Percentiles rank a stretch among this genome's conserved stretches.
These are phyloP conservation scores for Tranzscheliella williamsii DNA, from an alignment of 1,284 basidiomycete species.

Conservation along the genomic window DNA sequence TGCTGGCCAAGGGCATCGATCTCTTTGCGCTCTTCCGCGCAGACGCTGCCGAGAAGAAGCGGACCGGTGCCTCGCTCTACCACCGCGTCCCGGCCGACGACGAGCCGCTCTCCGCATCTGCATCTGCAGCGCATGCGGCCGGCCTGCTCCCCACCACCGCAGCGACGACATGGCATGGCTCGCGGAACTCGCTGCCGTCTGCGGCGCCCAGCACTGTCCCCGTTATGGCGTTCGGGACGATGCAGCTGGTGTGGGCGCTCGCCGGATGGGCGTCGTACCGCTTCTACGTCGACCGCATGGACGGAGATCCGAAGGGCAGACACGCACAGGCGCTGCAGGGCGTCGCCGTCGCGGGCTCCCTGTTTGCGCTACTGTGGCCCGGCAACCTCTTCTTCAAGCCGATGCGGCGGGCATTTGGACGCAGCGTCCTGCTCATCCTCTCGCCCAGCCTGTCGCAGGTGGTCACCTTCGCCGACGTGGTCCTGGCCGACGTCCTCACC, in stretches of 20 bases:
- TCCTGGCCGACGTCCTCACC: slow-evolving; percentile 93
- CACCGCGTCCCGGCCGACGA: not conserved
- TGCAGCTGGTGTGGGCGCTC: slow-evolving; percentile 37
- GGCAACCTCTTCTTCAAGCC: slow-evolving; percentile 40
- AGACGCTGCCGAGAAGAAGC: slow-evolving; percentile 16
- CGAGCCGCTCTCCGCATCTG: too few species aligned
- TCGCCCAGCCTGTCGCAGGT: slow-evolving; percentile 69
- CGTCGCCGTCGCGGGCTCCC: slow-evolving; percentile 34
- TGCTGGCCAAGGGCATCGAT: slow-evolving; percentile 46
- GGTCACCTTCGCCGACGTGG: slow-evolving; percentile 85
- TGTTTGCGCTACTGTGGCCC: slow-evolving; percentile 40
- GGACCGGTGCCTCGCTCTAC: not conserved
- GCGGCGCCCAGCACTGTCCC: slow-evolving; percentile 2
- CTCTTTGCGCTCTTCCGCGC: slow-evolving; percentile 24
- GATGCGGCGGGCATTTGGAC: slow-evolving; percentile 34
- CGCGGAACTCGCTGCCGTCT: not conserved
- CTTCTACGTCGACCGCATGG: slow-evolving; percentile 35
- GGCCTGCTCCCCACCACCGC: not conserved
- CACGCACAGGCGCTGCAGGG: slow-evolving; percentile 54
- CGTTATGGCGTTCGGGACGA: slow-evolving; percentile 23
- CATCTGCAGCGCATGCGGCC: too few species aligned
- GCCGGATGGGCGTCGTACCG: slow-evolving; percentile 53
- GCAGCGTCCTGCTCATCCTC: slow-evolving; percentile 70
- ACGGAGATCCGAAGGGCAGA: slow-evolving; percentile 40
- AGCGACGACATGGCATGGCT: too few species aligned